Evolutionary conservation across 352 stramenopile species (phyloP).

Genomic region (Pseudoperonospora humuli): DNA sequence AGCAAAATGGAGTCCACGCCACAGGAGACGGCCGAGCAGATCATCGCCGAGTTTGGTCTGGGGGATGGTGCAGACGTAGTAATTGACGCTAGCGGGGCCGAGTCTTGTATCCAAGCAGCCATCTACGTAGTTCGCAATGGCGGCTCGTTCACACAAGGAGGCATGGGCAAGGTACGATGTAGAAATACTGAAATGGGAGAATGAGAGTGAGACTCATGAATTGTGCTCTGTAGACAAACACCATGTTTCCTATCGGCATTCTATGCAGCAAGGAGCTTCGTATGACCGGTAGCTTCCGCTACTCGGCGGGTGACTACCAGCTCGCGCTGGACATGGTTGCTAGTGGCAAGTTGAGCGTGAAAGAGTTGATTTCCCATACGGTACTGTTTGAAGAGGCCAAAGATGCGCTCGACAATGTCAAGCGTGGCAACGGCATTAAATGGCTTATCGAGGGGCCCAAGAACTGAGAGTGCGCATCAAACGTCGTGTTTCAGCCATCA

Average conservation of each 20-base stretch:
- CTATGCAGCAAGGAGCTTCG: constrained; percentile 19
- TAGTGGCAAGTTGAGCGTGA: constrained; percentile 18
- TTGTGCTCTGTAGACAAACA: constrained; percentile 4
- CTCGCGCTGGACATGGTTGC: constrained; percentile 24
- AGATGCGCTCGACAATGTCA: constrained; percentile 25
- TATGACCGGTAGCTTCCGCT: constrained; percentile 26
- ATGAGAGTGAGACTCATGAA: too few relatives aligned
- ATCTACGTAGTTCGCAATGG: constrained; percentile 20
- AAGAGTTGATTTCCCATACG: constrained; percentile 20
- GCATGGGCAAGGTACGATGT: constrained; percentile 16
- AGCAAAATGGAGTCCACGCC: constrained; percentile 5
- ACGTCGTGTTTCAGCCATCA: constrained; percentile 4
- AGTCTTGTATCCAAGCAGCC: constrained; percentile 20
- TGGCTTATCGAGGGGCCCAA: constrained; percentile 30
- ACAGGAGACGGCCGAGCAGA: constrained; percentile 10
- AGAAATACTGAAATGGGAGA: not conserved
- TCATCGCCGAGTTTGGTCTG: constrained; percentile 13
- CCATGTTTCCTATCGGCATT: constrained; percentile 22
- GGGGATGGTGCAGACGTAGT: constrained; percentile 22
- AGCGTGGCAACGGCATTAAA: constrained; percentile 24
- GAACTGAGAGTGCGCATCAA: constrained; percentile 2
- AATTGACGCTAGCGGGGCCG: constrained; percentile 21
- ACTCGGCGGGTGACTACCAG: constrained; percentile 23
- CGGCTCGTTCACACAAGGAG: constrained; percentile 17
- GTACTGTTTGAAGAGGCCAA: constrained; percentile 25